These are phyloP conservation scores for Oxyria digyna DNA, from an alignment of 148 eudicot genomes.

Conservation along the genomic window DNA sequence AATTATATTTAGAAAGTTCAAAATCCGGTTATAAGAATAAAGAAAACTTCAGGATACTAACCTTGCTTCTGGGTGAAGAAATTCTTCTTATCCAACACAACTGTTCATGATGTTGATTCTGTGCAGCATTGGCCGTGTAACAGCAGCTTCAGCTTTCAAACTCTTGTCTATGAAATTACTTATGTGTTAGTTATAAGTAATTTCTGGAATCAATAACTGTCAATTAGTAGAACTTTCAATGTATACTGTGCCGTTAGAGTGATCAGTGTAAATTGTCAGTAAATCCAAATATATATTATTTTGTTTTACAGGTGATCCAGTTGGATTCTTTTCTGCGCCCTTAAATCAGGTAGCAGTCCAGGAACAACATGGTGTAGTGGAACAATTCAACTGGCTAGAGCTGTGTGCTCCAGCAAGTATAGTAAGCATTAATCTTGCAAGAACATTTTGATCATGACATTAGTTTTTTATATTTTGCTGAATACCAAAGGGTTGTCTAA, in stretches of 20 bases:
- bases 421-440: slow-evolving; percentile 20
- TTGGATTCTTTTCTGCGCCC: slow-evolving; percentile 60
- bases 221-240: background rate
- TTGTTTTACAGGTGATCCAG: slow-evolving; percentile 47
- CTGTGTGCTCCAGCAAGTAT: slow-evolving; percentile 40
- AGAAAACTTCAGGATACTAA: background rate
- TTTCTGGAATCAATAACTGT: background rate
- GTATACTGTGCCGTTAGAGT: background rate
- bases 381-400: slow-evolving; percentile 49
- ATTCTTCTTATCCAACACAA: background rate
- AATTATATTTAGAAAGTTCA: background rate
- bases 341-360: slow-evolving; percentile 39
- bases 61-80: background rate
- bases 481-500: slow-evolving; percentile 3
- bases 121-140: background rate
- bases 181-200: background rate
- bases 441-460: background rate
- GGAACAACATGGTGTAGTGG: slow-evolving; percentile 16
- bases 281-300: background rate
- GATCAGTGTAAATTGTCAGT: background rate
- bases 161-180: background rate
- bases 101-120: background rate
- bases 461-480: background rate
- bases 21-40: too few relatives aligned
- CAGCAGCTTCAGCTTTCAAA: background rate